A percentile compares a stretch with the other conserved stretches of the same genome.
Evolutionary conservation across 352 stramenopile genomes (phyloP).

Genomic region (Globisporangium solare): DNA sequence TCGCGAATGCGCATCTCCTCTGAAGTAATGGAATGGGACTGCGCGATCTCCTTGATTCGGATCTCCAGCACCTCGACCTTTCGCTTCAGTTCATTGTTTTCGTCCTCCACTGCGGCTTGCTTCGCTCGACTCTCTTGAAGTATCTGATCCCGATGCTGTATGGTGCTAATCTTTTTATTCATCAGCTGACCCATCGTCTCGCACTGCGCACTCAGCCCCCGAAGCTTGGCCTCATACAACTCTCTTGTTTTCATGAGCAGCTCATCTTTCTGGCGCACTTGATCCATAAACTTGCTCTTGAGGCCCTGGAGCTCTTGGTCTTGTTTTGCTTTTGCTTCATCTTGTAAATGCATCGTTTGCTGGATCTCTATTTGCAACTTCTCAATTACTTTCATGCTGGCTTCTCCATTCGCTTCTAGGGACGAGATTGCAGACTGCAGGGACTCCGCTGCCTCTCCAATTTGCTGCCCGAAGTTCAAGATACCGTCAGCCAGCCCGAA

Average conservation of each 20-base stretch:
- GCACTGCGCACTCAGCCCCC: slow-evolving; percentile 55
- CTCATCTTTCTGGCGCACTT: slow-evolving; percentile 71
- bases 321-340: slow-evolving; percentile 51
- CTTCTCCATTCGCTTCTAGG: slow-evolving; percentile 40
- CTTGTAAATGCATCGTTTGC: slow-evolving; percentile 46
- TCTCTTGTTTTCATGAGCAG: slow-evolving; percentile 44
- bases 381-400: slow-evolving; percentile 41
- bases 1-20: slow-evolving; percentile 67
- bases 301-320: slow-evolving; percentile 64
- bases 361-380: slow-evolving; percentile 57
- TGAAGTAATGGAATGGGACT: slow-evolving; percentile 46
- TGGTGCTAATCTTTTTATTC: slow-evolving; percentile 63
- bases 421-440: slow-evolving; percentile 50
- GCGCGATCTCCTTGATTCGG: slow-evolving; percentile 66
- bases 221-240: slow-evolving; percentile 60
- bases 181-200: slow-evolving; percentile 68
- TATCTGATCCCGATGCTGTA: slow-evolving; percentile 68
- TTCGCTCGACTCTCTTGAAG: slow-evolving; percentile 61
- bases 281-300: slow-evolving; percentile 50
- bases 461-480: slow-evolving; percentile 42
- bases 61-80: slow-evolving; percentile 79
- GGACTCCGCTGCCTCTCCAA: slow-evolving; percentile 46
- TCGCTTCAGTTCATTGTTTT: slow-evolving; percentile 70
- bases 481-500: slow-evolving; percentile 63
- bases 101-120: slow-evolving; percentile 53